Base-by-base conservation (phyloP, 805 yeast genomes). In the Sugiyamaella qingdaonensis region DNA sequence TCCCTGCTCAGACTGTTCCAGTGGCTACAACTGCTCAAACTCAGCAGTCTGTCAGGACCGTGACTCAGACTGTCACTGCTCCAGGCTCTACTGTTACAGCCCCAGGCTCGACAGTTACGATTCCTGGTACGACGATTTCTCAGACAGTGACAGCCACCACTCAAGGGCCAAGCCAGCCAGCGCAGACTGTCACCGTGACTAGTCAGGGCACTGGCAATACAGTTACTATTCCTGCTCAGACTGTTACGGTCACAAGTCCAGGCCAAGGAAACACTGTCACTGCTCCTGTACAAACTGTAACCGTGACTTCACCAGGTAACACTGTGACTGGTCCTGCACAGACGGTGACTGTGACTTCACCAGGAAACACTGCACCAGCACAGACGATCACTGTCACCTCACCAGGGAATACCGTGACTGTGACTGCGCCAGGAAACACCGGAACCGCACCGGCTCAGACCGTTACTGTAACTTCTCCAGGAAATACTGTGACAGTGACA, bases 351-450 rank as follows among this genome's bases (percentile, higher is more conserved):
- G 56, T 34, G 16, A 46, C 49, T 16, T 19, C 29, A 21, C 49
- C 41, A 39, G 49, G 44, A 27, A 24, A 24, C 29, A 24, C 29
- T 24, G 29, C 37, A n/a, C 47, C 48, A 3, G 32, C 33, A 18
- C 33, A 32, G 35, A 49, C 53, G 4, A 19, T 49, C 7, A 52
- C 58, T 10, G 51, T 54, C 24, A 48, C 57, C 16, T 31, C 29
- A 10, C 52, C 54, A 3, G 52, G 42, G 4, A 32, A 37, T 24
- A 48, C 47, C 13, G 49, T 42, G 13, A 44, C 53, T 36, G 56
- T 60, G 11, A 54, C 67, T 32, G 54, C 50, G 37, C 65, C 64
- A 11, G 62, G 58, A 11, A 29, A 53, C 11, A 48, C 63, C 10
- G 53, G 55, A 36, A 55, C 61, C 10, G 51, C 53, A 5, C 48